Evolutionary conservation across 2,329 filamentous ascomycete genomes (phyloP).

Genomic region (Chaetomium sp.): DNA sequence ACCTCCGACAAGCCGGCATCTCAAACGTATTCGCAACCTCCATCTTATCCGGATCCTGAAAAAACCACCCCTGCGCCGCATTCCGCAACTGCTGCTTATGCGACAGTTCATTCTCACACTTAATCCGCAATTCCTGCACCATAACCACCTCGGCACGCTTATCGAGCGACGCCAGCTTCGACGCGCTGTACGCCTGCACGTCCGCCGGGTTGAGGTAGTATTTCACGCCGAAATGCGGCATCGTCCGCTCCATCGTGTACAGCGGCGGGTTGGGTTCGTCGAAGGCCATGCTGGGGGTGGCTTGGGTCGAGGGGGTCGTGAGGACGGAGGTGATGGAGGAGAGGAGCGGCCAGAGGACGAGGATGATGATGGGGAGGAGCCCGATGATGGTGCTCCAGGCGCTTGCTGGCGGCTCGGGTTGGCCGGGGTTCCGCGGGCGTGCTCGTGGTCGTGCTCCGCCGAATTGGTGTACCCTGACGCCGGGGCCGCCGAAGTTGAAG

Average conservation of each 20-base stretch:
- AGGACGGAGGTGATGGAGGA: conserved; percentile 66
- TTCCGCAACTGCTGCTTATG: conserved; percentile 62
- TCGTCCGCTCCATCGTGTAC: conserved; percentile 67
- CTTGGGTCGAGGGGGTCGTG: conserved; percentile 38
- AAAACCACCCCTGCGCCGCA: conserved; percentile 83
- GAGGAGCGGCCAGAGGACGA: conserved; percentile 80
- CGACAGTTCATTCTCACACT: conserved; percentile 69
- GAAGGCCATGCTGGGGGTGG: conserved; percentile 67
- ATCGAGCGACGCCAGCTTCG: conserved; percentile 70
- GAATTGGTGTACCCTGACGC: conserved; percentile 92
- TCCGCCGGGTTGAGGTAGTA: conserved; percentile 84
- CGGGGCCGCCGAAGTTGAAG: conserved; percentile 89
- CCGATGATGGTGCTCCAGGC: conserved; percentile 58
- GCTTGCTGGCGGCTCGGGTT: conserved; percentile 41
- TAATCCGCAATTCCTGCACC: conserved; percentile 57
- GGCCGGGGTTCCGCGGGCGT: conserved; percentile 61
- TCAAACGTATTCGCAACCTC: conserved; percentile 53
- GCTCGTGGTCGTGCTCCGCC: conserved; percentile 71
- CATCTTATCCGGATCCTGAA: conserved; percentile 72
- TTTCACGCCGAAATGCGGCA: conserved; percentile 62
- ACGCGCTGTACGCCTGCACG: conserved; percentile 59
- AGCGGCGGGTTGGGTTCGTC: conserved; percentile 59
- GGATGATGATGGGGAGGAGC: conserved; percentile 78
- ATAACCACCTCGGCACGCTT: conserved; percentile 68
- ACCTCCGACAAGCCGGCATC: conserved; percentile 47